Base-by-base conservation (phyloP, 2,329 filamentous ascomycete genomes). In the Mollisia scopiformis region DNA sequence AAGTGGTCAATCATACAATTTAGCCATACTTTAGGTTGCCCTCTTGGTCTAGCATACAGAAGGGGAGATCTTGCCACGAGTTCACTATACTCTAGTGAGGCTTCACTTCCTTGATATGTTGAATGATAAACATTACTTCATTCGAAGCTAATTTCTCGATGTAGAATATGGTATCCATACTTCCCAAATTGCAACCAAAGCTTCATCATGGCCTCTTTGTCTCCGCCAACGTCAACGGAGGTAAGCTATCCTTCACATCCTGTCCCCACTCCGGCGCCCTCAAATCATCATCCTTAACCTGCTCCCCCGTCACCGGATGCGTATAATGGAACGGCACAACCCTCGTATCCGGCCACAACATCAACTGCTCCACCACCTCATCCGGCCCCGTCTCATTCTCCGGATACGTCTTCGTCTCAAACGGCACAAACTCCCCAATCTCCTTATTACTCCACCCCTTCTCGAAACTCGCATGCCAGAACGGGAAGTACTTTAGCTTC, bases 261-360 rank as follows among this genome's bases (percentile, higher is more conserved):
- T 76, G 66, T 1, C 80, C 80, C 65, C 70, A 83, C 53, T 72
- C 68, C 4, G 81, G 81, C 25, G 81, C 80, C 61, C 79, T 77
- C 68, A 83, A 69, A 65, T 82, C 80, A 52, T 81, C 79, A n/a
- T 76, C 75, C 6, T 69, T 71, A 3, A 80, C 75, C 62, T 68
- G 71, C 67, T 77, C 72, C 6, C 81, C 80, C 10, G 81, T 83
- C 14, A 83, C 74, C 0, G 81, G 81, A 67, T 84, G 81, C 8
- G 73, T 74, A 63, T 84, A 83, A 65, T 84, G 81, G 71, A 83
- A 83, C 0, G 81, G 81, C 33, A 83, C 76, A 3, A 84, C 82
- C 39, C 82, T 76, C 5, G 80, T 83, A 66, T 84, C 82, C 0
- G 82, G 82, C 82, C 82, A 85, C 62, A 85, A 71, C 80, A 83